Evolutionary conservation across 345 rosid species (phyloP), one percentile per base, ranked within the genome.

Genomic region (Linum usitatissimum): DNA sequence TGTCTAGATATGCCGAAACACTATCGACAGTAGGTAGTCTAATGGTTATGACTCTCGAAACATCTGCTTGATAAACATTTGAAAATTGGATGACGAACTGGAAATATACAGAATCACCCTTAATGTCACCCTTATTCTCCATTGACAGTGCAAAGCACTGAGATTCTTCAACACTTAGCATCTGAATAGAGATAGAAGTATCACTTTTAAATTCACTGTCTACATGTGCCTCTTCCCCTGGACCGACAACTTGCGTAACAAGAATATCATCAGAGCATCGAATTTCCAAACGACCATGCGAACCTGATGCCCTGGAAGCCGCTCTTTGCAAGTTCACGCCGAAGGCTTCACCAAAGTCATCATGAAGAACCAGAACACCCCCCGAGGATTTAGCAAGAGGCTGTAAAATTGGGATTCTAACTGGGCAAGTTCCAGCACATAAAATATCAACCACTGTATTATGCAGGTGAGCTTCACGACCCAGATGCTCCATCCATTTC

Each of bases 311-410:
- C 71, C 99, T 80, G 30, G 80, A 74, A 70, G 95, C 82, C 40
- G 99, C 97, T 71, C 96, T 82, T 76, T 94, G 96, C 85, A 90
- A 84, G 67, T 90, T 92, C 67, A 94, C 88, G 60, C 97, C 95
- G 71, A 94, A 94, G 60, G 97, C 92, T 80, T 94, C 99, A 45
- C 99, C 96, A 75, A 94, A 94, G 78, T 94, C 99, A 71, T 94
- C 96, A 61, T 94, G 96, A 61, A 94, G 99, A 69, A 94, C 79
- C 82, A 94, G 66, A 57, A 86, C 95, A 70, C 99, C 99, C 8
- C 99, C 99, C 15, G 97, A 86, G 73, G 96, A 81, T 73, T 88
- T 90, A 62, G 91, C 83, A 70, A 94, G 95, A 67, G 96, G 97
- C 84, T 87, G 96, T 69, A 94, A 70, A 21, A 88, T 62, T 45